Conservation (phyloP, 2,329 filamentous ascomycete genomes). For the Nemania bipapillata region DNA sequence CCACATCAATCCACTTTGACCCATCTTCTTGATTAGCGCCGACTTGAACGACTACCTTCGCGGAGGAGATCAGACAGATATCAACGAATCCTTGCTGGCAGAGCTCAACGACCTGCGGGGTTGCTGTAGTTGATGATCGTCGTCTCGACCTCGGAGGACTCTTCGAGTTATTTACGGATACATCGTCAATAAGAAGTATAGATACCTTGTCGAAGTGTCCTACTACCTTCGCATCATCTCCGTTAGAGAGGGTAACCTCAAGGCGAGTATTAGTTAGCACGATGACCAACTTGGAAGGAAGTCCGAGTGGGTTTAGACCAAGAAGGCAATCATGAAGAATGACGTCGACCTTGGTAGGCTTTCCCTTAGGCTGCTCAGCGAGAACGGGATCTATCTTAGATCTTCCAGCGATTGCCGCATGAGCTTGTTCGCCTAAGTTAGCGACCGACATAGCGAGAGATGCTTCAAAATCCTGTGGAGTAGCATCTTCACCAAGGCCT, state of each 20-base stretch:
- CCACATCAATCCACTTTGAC: constrained; percentile 77
- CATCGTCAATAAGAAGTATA: constrained; percentile 83
- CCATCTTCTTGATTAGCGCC: constrained; percentile 65
- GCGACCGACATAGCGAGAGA: constrained; percentile 83
- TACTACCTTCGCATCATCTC: constrained; percentile 70
- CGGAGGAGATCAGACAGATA: constrained; percentile 86
- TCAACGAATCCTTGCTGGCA: constrained; percentile 81
- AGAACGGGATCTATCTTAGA: constrained; percentile 27
- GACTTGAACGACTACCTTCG: constrained; percentile 73
- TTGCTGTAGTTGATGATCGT: constrained; percentile 54
- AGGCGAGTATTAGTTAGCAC: constrained; percentile 82
- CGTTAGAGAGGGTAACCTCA: constrained; percentile 72
- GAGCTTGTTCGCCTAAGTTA: constrained; percentile 74
- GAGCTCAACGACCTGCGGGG: constrained; percentile 66
- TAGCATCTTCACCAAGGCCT: constrained; percentile 73
- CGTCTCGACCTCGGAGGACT: constrained; percentile 56
- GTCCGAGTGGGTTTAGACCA: constrained; percentile 82
- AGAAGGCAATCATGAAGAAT: constrained; percentile 82
- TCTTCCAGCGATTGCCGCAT: constrained; percentile 59
- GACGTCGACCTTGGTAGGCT: constrained; percentile 76
- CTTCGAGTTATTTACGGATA: constrained; percentile 57
- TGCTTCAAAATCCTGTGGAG: constrained; percentile 77
- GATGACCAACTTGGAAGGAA: constrained; percentile 79
- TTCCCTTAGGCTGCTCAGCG: constrained; percentile 52
- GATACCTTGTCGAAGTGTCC: constrained; percentile 82